Base-by-base conservation (phyloP, 1,284 basidiomycete species). In the Puccinia triticina region DNA sequence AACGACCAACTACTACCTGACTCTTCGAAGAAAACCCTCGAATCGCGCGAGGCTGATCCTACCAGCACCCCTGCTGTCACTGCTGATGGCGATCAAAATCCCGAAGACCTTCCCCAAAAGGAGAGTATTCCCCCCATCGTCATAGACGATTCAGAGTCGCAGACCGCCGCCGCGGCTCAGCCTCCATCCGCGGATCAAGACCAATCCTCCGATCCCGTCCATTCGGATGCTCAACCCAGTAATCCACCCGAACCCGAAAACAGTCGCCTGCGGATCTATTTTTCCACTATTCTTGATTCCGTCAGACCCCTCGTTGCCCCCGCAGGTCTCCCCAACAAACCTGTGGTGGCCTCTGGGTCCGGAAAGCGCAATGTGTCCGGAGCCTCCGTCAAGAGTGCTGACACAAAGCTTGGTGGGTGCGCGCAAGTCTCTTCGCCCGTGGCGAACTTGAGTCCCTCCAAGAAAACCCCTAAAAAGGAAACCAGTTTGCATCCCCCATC, bases 261-360 rank as follows among this genome's bases (percentile, higher is more conserved):
- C 82, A 84, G 83, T 37, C 84, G 85, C 16, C 71, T 86, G 0
- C 82, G 85, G 0, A 85, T 86, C 57, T 86, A 86, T 83, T 86
- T 86, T 59, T 84, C 84, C 2, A 84, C 85, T 5, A 85, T 85
- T 21, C 48, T 84, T 12, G 32, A 77, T n/a, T n/a, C n/a, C 14
- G 73, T 72, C 29, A 64, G 50, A 0, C 80, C 84, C 7, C 77
- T 76, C 29, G 76, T 83, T 71, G n/a, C 77, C 23, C 29, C 64
- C 23, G 32, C 48, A 8, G 34, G 57, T 29, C 71, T 77, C 14
- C 71, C 72, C 16, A 77, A 43, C 43, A 80, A 71, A 46, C 67
- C 79, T 26, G 8, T 67, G 18, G 32, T 50, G 23, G 26, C 18
- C 29, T 55, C 57, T 43, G 53, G 37, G 18, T 43, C 32, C 43